A percentile compares a stretch with the other conserved stretches of the same genome.
These are phyloP conservation scores for Suhomyces yuchorum DNA, from an alignment of 1,139 yeast genomes.

Conservation along the genomic window DNA sequence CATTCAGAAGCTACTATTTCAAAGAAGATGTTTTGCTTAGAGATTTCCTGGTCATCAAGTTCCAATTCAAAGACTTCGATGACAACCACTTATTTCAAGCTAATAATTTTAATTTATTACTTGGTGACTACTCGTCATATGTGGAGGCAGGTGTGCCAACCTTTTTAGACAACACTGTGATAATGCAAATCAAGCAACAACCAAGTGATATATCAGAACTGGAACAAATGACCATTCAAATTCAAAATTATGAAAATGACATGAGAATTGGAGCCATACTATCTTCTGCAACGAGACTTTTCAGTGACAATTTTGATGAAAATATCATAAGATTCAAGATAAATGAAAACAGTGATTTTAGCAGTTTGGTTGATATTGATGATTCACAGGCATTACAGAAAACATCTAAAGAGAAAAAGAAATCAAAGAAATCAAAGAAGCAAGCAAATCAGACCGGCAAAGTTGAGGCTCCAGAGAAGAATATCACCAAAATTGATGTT, in stretches of 20 bases:
- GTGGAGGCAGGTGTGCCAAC: slow-evolving; percentile 25
- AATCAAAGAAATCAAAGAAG: slow-evolving; percentile 10
- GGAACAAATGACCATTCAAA: slow-evolving; percentile 11
- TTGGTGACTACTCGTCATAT: slow-evolving; percentile 34
- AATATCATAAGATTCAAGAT: slow-evolving; percentile 11
- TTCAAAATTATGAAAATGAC: slow-evolving; percentile 26
- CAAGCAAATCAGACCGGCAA: slow-evolving; percentile 2
- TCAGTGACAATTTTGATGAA: slow-evolving; percentile 15
- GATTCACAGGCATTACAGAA: slow-evolving; percentile 12
- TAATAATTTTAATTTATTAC: slow-evolving; percentile 34
- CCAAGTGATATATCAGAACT: not conserved
- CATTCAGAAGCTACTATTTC: slow-evolving; percentile 55
- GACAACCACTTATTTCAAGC: slow-evolving; percentile 46
- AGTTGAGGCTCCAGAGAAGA: not conserved
- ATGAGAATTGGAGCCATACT: slow-evolving; percentile 27
- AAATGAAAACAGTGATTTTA: not conserved
- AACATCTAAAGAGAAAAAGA: not conserved
- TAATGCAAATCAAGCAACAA: slow-evolving; percentile 10
- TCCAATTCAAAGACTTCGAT: slow-evolving; percentile 60
- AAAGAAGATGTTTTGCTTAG: slow-evolving; percentile 64
- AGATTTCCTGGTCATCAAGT: slow-evolving; percentile 58
- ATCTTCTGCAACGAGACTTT: slow-evolving; percentile 22
- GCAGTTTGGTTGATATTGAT: slow-evolving; percentile 13
- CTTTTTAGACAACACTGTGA: slow-evolving; percentile 28
- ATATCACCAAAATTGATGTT: slow-evolving; percentile 1